A percentile compares a stretch with the other conserved stretches of the same genome.
Conservation (phyloP, 179 eudicot species). For the Dionaea muscipula region DNA sequence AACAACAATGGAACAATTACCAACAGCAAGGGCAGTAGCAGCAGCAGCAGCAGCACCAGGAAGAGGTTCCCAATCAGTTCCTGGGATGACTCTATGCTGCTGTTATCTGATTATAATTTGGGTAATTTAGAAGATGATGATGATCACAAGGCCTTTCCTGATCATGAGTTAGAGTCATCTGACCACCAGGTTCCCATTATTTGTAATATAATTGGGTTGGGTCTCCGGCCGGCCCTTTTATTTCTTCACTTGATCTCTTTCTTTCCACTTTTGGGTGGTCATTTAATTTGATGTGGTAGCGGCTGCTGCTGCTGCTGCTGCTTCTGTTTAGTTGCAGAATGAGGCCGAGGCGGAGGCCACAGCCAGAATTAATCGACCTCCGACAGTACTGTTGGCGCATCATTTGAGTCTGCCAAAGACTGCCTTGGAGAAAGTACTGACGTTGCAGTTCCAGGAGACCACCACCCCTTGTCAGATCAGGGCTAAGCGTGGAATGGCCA, state of each 20-base stretch:
- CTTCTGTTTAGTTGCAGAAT: too few species aligned
- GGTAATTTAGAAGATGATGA: constrained; percentile 20
- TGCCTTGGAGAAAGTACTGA: constrained; percentile 47
- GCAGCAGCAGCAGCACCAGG: constrained; percentile 6
- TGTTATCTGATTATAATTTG: constrained; percentile 18
- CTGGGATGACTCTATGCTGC: constrained; percentile 25
- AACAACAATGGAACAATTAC: neutral
- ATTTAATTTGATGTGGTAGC: neutral
- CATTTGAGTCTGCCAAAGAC: constrained; percentile 65
- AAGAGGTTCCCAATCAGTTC: constrained; percentile 18
- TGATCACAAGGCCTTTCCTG: constrained; percentile 17
- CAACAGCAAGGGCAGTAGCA: neutral
- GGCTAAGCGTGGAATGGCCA: constrained; percentile 85
- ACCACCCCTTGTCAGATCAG: constrained; percentile 56
- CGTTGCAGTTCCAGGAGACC: constrained; percentile 50
- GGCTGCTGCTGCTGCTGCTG: too few species aligned
- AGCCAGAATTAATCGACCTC: constrained; percentile 12
- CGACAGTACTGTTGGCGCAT: constrained; percentile 42
- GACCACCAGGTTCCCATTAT: constrained; percentile 21
- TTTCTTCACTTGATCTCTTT: too few species aligned
- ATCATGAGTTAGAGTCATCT: constrained; percentile 18
- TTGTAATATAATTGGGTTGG: neutral
- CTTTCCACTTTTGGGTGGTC: neutral
- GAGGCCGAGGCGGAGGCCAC: too few species aligned
- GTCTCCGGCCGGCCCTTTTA: neutral